Evolutionary conservation across 176 grass and related monocot genomes (phyloP).

Genomic region (Carex parvula): DNA sequence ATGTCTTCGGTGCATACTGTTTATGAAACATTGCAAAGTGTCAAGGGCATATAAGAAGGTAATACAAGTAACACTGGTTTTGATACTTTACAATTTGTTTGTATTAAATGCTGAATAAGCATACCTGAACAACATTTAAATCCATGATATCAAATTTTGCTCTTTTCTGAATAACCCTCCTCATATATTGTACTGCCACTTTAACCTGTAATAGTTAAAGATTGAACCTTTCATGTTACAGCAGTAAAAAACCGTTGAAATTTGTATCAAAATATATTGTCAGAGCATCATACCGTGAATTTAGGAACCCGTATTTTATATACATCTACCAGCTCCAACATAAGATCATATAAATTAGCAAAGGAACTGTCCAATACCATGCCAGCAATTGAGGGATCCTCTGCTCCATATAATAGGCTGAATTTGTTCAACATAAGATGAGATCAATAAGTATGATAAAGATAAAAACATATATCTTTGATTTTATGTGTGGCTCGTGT

Average conservation of each 20-base stretch:
- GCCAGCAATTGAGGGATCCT: conserved; percentile 85
- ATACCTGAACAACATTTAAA: conserved; percentile 85
- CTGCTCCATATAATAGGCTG: conserved; percentile 90
- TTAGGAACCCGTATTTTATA: conserved; percentile 96
- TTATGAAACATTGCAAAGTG: conserved; percentile 16
- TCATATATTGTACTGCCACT: conserved; percentile 91
- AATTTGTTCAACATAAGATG: conserved; percentile 18
- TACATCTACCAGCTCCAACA: conserved; percentile 97
- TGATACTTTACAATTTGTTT: conserved; percentile 1
- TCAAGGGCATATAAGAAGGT: not conserved
- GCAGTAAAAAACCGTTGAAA: conserved; percentile 10
- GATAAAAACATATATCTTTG: not conserved
- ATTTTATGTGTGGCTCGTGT: not conserved
- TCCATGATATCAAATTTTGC: conserved; percentile 98
- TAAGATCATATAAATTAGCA: conserved; percentile 86
- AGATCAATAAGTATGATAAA: not conserved
- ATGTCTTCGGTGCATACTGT: conserved; percentile 93
- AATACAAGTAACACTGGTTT: not conserved
- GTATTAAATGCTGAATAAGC: conserved; percentile 24
- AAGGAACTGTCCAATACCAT: conserved; percentile 98
- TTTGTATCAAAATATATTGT: not conserved
- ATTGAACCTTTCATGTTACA: not conserved
- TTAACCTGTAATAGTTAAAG: conserved; percentile 55
- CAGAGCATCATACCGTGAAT: conserved; percentile 60
- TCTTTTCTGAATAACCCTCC: conserved; percentile 82